Percentiles rank a stretch among this genome's conserved stretches.
phyloP scores from a whole-genome alignment of 2,329 filamentous ascomycete genomes.

The Alternaria gaisen region DNA sequence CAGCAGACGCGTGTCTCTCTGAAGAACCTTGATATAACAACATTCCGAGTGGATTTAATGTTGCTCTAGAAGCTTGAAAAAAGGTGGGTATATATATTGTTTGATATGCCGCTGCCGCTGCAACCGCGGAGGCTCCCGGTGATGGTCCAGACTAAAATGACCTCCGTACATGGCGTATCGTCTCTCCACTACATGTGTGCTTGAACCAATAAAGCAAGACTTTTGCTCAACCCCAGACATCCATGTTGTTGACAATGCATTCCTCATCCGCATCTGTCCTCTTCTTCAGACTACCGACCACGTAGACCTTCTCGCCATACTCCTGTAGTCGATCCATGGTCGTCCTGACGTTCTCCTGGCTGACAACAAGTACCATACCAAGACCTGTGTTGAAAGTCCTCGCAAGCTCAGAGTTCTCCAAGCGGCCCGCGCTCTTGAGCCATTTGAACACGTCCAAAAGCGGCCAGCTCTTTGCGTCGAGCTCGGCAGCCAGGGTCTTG shows the following conservation, averaged over 20 bases:
- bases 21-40: neutral
- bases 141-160: slow-evolving; percentile 8
- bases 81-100: slow-evolving; percentile 22
- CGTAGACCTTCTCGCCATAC: slow-evolving; percentile 79
- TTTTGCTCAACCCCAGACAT: slow-evolving; percentile 52
- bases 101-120: slow-evolving; percentile 19
- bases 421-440: slow-evolving; percentile 78
- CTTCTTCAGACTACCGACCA: slow-evolving; percentile 75
- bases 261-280: slow-evolving; percentile 58
- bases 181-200: slow-evolving; percentile 4
- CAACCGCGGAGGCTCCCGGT: slow-evolving; percentile 6
- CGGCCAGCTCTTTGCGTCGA: slow-evolving; percentile 79
- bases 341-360: slow-evolving; percentile 67
- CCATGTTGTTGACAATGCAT: slow-evolving; percentile 70
- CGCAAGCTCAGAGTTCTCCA: slow-evolving; percentile 81
- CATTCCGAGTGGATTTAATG: neutral
- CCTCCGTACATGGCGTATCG: neutral
- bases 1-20: slow-evolving; percentile 6
- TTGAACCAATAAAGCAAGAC: neutral
- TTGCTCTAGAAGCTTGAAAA: slow-evolving; percentile 11
- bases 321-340: slow-evolving; percentile 69
- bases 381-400: slow-evolving; percentile 94
- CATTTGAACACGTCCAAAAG: slow-evolving; percentile 84
- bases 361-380: slow-evolving; percentile 91
- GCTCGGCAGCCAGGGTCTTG: slow-evolving; percentile 75